Base-by-base conservation (phyloP, 768 basidiomycete genomes). In the Chalciporus piperatus region DNA sequence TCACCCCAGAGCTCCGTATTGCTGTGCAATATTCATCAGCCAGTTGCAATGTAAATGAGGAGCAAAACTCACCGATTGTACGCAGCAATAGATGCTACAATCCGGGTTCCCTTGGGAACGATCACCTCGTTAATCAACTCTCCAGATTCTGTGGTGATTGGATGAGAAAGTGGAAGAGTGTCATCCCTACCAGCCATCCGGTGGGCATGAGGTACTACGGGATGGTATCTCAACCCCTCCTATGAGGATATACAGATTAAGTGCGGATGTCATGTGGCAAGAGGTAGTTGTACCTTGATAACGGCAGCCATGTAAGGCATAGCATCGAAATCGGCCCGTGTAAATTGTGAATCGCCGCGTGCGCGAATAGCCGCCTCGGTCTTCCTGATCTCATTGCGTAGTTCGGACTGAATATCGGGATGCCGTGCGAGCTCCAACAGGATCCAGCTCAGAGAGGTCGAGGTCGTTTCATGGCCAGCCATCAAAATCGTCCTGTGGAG, bases 401-500 rank as follows among this genome's bases (percentile, higher is more conserved):
- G 78, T 50, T 73, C 76, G 3, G 68, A 66, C 61, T 92, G 89
- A 3, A 82, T 65, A 17, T 80, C 71, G 0, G 78, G 82, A 54
- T 82, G 69, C 37, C 72, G 76, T 3, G 84, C 77, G 4, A 92
- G 74, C 57, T 84, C 82, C 48, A 84, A 71, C 8, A 90, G 66
- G 7, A 79, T 74, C 84, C 85, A 90, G 48, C 75, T 74, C 27
- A 85, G 47, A 2, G 77, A 73, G 33, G 75, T 80, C 4, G 85
- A 76, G 45, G 79, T 82, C 4, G 84, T 86, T 62, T 85, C 85
- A 61, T 87, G 79, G 1, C 76, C 77, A 37, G 76, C 76, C 11
- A 80, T 56, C 11, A 78, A 57, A 11, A 79, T 74, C 20, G 75
- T 77, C 16, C 76, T 78, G n/a, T 20, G 20, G 25, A 37, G 35